Evolutionary conservation across 1,139 yeast species (phyloP), one percentile per base, ranked within the genome.

Genomic region (Protomyces macrosporus): DNA sequence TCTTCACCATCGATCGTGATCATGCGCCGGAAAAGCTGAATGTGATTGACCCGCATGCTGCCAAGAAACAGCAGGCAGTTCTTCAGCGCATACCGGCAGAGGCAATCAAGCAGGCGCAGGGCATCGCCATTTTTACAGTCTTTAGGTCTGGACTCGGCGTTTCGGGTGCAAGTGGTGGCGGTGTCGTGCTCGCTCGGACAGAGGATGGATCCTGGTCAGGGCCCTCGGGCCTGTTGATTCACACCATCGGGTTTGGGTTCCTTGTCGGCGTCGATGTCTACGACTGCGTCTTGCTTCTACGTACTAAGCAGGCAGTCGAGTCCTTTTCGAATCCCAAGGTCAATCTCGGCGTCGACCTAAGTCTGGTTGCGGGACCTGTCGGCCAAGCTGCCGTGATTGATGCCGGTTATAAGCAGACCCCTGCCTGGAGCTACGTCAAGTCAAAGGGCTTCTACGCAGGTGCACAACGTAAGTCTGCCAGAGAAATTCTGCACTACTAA

Each of bases 61-160:
- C 53, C 56, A 51, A 52, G 45, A 58, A 58, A 52, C 33, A 42
- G 23, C 62, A 58, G 37, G 52, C 39, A 42, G 62, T 58, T 23
- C 32, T 58, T 50, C 53, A 58, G 56, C 55, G 62, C 36, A 58
- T 58, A 6, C 62, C 62, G 10, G 62, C 62, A n/a, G 53, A 51
- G 23, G 63, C 55, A 9, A 32, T 60, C 6, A 37, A 51, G 14
- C 59, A 53, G 35, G 63, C 63, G 7, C 37, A 60, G 30, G 63
- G 63, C n/a, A 32, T 60, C 7, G 63, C 63, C 50, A 60, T 60
- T 40, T 60, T 60, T 35, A 60, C 63, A 16, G 63, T 60, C 58
- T 60, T 53, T 16, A 23, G 63, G 16, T 45, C 63, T n/a, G 63
- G 63, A 1, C 54, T 60, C n/a, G 55, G 53, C 2, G 33, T 53